These are phyloP conservation scores for Diaporthe caulivora DNA, from an alignment of 2,329 filamentous ascomycete genomes.

Conservation along the genomic window DNA sequence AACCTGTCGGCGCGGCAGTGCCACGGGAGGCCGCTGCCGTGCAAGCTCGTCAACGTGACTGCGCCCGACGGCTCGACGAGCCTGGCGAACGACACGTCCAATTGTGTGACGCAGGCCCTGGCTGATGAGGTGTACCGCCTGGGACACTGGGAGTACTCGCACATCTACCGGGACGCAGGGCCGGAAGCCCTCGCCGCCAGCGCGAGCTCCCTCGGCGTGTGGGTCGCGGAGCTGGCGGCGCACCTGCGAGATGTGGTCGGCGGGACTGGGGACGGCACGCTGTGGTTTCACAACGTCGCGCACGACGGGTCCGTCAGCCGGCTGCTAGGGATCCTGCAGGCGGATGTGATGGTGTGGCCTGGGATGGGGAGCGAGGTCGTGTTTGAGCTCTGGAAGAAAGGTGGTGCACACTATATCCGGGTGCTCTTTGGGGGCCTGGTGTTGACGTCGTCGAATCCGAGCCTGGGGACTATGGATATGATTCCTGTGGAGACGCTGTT, in stretches of 20 bases:
- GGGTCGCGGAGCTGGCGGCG: constrained; percentile 76
- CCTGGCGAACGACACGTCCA: constrained; percentile 54
- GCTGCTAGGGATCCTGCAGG: constrained; percentile 77
- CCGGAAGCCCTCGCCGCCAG: constrained; percentile 71
- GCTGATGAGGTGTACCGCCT: constrained; percentile 80
- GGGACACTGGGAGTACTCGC: constrained; percentile 85
- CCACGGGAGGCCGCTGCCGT: constrained; percentile 79
- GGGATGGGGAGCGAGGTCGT: constrained; percentile 85
- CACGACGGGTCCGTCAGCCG: constrained; percentile 81
- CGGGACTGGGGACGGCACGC: constrained; percentile 51
- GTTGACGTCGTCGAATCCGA: constrained; percentile 74
- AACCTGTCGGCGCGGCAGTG: constrained; percentile 85
- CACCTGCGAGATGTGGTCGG: constrained; percentile 70
- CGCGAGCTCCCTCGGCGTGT: constrained; percentile 75
- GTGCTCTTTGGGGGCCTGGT: constrained; percentile 78
- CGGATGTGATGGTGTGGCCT: constrained; percentile 85
- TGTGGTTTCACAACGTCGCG: constrained; percentile 82
- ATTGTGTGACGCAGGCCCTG: constrained; percentile 72
- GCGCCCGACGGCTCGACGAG: constrained; percentile 44
- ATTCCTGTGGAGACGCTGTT: constrained; percentile 73
- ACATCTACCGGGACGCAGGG: constrained; percentile 77
- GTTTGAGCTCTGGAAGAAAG: constrained; percentile 76
- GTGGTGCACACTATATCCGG: constrained; percentile 64
- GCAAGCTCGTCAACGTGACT: constrained; percentile 59
- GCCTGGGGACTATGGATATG: constrained; percentile 76